Base-by-base conservation (phyloP, 768 basidiomycete genomes). In the Lentinula lateritia region DNA sequence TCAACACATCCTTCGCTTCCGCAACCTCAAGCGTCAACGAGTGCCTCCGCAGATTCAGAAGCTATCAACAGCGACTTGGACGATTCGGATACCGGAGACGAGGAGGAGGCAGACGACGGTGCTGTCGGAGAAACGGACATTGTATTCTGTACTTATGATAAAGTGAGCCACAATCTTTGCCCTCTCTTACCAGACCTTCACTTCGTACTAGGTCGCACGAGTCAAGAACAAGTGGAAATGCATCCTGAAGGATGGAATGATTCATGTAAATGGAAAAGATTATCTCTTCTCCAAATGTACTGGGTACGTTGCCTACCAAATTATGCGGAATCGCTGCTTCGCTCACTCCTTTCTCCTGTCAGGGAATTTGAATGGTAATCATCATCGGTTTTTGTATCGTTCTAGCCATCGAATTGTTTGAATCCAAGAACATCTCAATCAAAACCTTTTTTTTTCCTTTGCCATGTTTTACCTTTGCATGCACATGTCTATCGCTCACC, bases 161-260 rank as follows among this genome's bases (percentile, higher is more conserved):
- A 98, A 87, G 96, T 93, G 60, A 43, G 79, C 10, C 18, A 20
- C 36, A 46, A 28, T 28, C 56, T n/a, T 28, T 28, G 28, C 28
- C 3, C 3, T 4, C 28, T 28, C 28, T 23, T 28, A 28, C 28
- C 10, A 15, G n/a, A 10, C 13, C 15, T 41, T 12, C 10, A 6
- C n/a, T 36, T 18, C 54, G 42, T 16, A 46, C 35, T 66, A 98
- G 95, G 96, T 98, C 39, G 94, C 95, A 48, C 84, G 97, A n/a
- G 96, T 98, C 28, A 99, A 98, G 78, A 98, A 97, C 78, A 99
- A 98, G 78, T 99, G 97, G 97, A 99, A 98, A 80, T 95, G 95
- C 63, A 87, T 93, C 23, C 82, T 99, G 56, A 97, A 97, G 75
- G 97, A 98, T 66, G 97, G 97, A 3, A 93, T 98, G 88, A 92